A percentile compares a stretch with the other conserved stretches of the same genome.
Conservation (phyloP, 179 eudicot genomes). For the Gypsophila paniculata region DNA sequence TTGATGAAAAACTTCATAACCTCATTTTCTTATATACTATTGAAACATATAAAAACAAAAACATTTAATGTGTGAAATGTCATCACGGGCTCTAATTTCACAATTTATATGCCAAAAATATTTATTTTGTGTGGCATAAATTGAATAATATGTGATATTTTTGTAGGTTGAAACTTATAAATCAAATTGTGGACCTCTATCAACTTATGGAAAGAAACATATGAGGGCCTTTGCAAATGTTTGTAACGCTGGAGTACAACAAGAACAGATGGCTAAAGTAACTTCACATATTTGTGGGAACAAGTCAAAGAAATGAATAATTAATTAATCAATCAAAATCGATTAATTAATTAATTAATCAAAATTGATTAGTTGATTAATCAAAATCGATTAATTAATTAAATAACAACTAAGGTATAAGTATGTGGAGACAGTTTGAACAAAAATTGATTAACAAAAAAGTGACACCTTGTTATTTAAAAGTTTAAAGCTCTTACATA, state of each 20-base stretch:
- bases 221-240: slow-evolving; percentile 70
- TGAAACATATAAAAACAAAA: no score
- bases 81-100: no score
- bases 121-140: no score
- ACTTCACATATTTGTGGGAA: slow-evolving; percentile 52
- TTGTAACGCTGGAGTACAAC: slow-evolving; percentile 62
- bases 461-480: no score
- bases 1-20: no score
- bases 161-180: slow-evolving; percentile 63
- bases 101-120: no score
- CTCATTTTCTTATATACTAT: no score
- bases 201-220: slow-evolving; percentile 82
- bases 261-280: slow-evolving; percentile 58
- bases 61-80: no score
- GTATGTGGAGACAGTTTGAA: neutral
- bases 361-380: no score
- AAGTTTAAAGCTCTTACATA: no score
- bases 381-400: neutral
- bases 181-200: slow-evolving; percentile 57
- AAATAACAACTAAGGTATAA: neutral
- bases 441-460: no score
- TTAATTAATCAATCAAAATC: neutral
- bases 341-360: neutral
- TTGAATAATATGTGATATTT: neutral
- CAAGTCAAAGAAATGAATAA: slow-evolving; percentile 1